Evolutionary conservation across 2,329 filamentous ascomycete species (phyloP).

Genomic region (Basipetospora chlamydospora): DNA sequence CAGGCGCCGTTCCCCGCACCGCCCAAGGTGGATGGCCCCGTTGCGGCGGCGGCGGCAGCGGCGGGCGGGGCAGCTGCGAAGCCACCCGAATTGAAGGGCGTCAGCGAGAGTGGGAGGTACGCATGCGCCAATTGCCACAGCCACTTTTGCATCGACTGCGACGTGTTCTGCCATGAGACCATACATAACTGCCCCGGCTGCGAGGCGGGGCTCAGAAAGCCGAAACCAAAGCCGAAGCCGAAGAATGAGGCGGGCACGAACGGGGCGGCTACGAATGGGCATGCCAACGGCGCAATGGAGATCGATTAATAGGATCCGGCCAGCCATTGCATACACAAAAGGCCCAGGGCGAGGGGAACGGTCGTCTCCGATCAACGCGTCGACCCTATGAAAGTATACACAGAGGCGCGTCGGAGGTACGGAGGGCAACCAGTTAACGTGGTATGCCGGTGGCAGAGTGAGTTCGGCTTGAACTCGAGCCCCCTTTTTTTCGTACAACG

Average conservation of each 20-base stretch:
- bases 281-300: constrained; percentile 28
- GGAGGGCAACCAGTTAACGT: too few relatives aligned
- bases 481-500: too few relatives aligned
- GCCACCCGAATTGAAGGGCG: constrained; percentile 35
- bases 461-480: too few relatives aligned
- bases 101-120: constrained; percentile 78
- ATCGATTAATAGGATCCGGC: constrained; percentile 21
- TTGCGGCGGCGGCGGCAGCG: not conserved
- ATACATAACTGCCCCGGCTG: constrained; percentile 95
- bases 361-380: too few relatives aligned
- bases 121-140: constrained; percentile 74
- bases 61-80: constrained; percentile 1
- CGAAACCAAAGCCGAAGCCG: constrained; percentile 7
- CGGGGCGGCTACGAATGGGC: constrained; percentile 13
- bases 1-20: constrained; percentile 52
- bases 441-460: too few relatives aligned
- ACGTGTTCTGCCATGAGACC: constrained; percentile 86
- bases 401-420: too few relatives aligned
- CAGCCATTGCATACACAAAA: too few relatives aligned
- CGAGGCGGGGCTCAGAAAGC: constrained; percentile 24
- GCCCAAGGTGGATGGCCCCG: constrained; percentile 11
- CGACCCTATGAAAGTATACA: too few relatives aligned
- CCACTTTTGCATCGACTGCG: constrained; percentile 97
- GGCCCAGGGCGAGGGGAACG: too few relatives aligned
- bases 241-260: constrained; percentile 15